Evolutionary conservation across 352 stramenopile species (phyloP).

Genomic region (Globisporangium spinosum): DNA sequence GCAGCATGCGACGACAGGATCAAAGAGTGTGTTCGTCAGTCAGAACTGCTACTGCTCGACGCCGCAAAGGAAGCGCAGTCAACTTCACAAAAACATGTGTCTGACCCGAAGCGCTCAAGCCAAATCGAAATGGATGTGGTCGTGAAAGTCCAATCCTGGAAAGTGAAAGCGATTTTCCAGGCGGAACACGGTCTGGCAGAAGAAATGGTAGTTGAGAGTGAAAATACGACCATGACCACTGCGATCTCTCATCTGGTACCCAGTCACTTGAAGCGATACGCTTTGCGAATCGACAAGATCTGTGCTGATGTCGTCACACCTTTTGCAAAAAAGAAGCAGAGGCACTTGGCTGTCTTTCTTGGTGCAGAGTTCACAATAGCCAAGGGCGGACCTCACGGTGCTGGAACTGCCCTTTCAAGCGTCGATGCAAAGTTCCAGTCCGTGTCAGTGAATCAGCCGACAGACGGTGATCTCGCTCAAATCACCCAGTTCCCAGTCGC

Average conservation of each 20-base stretch:
- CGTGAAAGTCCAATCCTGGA: conserved; percentile 10
- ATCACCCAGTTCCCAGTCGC: conserved; percentile 10
- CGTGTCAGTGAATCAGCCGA: conserved; percentile 14
- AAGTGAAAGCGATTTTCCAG: conserved; percentile 5
- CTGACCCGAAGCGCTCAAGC: neutral
- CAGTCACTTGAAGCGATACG: conserved; percentile 4
- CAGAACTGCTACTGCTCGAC: neutral
- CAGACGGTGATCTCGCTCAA: neutral
- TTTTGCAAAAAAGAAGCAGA: conserved; percentile 1
- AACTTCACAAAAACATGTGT: neutral
- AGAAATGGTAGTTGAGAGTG: conserved; percentile 11
- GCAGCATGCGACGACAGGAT: conserved; percentile 3
- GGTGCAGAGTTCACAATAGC: conserved; percentile 11
- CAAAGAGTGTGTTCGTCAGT: neutral
- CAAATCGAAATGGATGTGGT: conserved; percentile 9
- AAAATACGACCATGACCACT: conserved; percentile 8
- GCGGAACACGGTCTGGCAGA: conserved; percentile 1
- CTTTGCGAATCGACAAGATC: conserved; percentile 9
- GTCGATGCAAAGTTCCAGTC: conserved; percentile 15
- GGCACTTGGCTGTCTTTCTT: conserved; percentile 13
- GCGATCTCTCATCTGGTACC: neutral
- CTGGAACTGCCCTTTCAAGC: neutral
- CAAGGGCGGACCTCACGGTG: neutral
- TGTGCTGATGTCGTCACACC: conserved; percentile 7
- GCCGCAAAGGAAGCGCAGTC: neutral